These are phyloP conservation scores for Pleurotus tuoliensis DNA, from an alignment of 768 basidiomycete species.

Conservation along the genomic window DNA sequence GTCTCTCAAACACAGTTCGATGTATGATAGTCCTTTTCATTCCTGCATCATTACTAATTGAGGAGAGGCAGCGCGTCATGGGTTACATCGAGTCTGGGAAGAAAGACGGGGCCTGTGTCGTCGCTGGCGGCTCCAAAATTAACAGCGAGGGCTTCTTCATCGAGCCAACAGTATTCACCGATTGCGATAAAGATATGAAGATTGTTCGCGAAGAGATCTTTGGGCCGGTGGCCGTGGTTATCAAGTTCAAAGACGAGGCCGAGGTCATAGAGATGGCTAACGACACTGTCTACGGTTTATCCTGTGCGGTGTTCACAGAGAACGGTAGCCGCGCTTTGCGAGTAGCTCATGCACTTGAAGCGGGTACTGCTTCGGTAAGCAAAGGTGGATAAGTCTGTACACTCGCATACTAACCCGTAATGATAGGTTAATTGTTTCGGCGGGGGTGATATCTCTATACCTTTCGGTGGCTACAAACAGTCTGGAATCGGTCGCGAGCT, in stretches of 20 bases:
- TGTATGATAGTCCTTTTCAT: conserved; percentile 28
- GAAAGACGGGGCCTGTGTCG: conserved; percentile 63
- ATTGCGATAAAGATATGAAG: conserved; percentile 65
- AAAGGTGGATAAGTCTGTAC: no score
- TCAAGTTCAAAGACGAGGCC: conserved; percentile 67
- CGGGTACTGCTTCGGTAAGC: conserved; percentile 59
- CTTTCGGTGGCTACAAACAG: conserved; percentile 4
- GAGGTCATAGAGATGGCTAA: conserved; percentile 65
- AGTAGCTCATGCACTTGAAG: conserved; percentile 61
- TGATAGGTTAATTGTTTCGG: conserved; percentile 12
- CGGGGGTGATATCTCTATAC: not conserved
- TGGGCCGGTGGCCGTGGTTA: conserved; percentile 73
- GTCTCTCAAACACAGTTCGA: conserved; percentile 67
- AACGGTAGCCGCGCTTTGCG: conserved; percentile 63
- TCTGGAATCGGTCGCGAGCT: conserved; percentile 5
- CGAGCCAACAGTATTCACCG: conserved; percentile 70
- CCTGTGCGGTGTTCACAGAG: conserved; percentile 70
- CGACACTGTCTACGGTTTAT: conserved; percentile 76
- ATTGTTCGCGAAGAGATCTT: conserved; percentile 78
- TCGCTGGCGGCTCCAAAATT: conserved; percentile 59
- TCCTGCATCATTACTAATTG: not conserved
- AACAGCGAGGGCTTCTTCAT: conserved; percentile 58
- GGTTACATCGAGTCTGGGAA: conserved; percentile 75
- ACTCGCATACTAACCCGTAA: conserved; percentile 13
- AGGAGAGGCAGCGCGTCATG: conserved; percentile 57